Evolutionary conservation across 2,329 filamentous ascomycete genomes (phyloP), one percentile per base, ranked within the genome.

Genomic region (Raffaelea albimanens): DNA sequence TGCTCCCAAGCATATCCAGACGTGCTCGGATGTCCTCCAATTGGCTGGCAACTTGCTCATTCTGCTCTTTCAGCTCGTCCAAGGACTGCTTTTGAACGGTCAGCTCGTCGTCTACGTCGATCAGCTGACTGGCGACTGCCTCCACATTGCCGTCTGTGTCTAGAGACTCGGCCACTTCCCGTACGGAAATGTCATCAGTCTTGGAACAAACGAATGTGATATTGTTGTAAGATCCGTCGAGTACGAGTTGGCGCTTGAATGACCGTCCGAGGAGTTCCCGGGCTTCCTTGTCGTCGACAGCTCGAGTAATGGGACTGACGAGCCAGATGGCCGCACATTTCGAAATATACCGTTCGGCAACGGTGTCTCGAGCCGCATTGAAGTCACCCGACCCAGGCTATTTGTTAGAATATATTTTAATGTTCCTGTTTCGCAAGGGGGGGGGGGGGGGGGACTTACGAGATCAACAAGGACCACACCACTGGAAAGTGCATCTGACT

Each of bases 141-240:
- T 14, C 31, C 19, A 43, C 33, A 18, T 40, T 13, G 4, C 33
- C 44, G 9, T 14, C 5, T 2, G 8, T 8, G 34, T 44, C 48
- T 16, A 50, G 41, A 33, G 44, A 43, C 29, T 50, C 48, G 20
- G 45, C 46, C n/a, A 57, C 57, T 39, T 62, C 58, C 2, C 49
- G 53, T 10, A 61, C 46, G 1, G 53, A 50, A 3, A 82, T 77
- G 43, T 82, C 76, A 53, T 83, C 80, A 1, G 76, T 79, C 56
- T 82, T 83, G 16, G 69, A 73, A 55, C 78, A 82, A 14, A 83
- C 75, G 50, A 83, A 82, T 0, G 75, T 80, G 3, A 82, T 65
- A 2, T 63, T 66, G 7, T 63, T 68, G 46, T 76, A 76, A 0
- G 64, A 68, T 2, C 75, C 73, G 49, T 83, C 79, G 54, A 75